Evolutionary conservation across 495 filamentous ascomycete species (phyloP).

Genomic region (Hypoxylon intermedium): DNA sequence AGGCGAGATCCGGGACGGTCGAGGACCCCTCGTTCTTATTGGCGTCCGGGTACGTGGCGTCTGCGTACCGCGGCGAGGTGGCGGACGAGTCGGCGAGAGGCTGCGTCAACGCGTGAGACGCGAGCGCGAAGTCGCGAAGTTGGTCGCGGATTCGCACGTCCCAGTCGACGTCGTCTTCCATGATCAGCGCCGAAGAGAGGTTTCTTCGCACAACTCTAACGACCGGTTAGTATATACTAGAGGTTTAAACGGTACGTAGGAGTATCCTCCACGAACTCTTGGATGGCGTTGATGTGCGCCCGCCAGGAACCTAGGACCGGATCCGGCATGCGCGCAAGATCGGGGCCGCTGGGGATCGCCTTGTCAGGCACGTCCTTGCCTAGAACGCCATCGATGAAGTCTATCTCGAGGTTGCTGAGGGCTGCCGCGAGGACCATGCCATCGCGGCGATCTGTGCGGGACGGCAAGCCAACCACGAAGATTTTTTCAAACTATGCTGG

Average conservation of each 20-base stretch:
- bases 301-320: conserved; percentile 36
- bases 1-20: conserved; percentile 24
- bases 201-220: conserved; percentile 53
- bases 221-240: conserved; percentile 1
- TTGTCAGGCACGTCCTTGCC: conserved; percentile 48
- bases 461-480: conserved; percentile 59
- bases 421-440: conserved; percentile 58
- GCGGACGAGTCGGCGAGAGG: conserved; percentile 22
- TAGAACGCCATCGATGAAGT: conserved; percentile 56
- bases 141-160: conserved; percentile 59
- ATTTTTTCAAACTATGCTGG: conserved; percentile 60
- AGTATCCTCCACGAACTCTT: conserved; percentile 29
- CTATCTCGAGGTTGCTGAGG: conserved; percentile 54
- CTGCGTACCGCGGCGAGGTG: conserved; percentile 20
- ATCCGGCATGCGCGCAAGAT: conserved; percentile 16
- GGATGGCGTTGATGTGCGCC: conserved; percentile 41
- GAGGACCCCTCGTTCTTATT: conserved; percentile 2
- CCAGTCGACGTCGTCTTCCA: conserved; percentile 69
- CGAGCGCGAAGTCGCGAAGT: conserved; percentile 55
- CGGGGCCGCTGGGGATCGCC: conserved; percentile 41
- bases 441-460: conserved; percentile 63
- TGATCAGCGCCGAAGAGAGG: conserved; percentile 57
- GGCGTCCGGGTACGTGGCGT: conserved; percentile 31
- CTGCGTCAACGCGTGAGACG: conserved; percentile 45
- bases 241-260: no score